Evolutionary conservation across 2,329 filamentous ascomycete genomes (phyloP).

Genomic region (Paraconiothyrium sp.): DNA sequence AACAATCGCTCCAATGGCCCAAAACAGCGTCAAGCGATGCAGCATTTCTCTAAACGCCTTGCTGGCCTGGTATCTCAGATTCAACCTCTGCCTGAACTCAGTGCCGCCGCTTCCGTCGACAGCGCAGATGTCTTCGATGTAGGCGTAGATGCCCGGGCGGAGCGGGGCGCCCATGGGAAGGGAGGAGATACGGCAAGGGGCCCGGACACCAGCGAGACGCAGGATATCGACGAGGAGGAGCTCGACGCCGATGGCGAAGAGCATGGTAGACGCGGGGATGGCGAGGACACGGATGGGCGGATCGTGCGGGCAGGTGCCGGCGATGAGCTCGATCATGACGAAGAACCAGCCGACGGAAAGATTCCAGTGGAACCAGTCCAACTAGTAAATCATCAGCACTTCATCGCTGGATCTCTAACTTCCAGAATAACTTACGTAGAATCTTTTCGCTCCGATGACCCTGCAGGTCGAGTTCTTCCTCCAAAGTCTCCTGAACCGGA

Average conservation of each 20-base stretch:
- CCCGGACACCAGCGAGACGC: slow-evolving; percentile 56
- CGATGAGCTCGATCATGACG: slow-evolving; percentile 66
- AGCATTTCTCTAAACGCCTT: slow-evolving; percentile 64
- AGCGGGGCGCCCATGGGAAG: slow-evolving; percentile 61
- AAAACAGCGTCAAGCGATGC: slow-evolving; percentile 62
- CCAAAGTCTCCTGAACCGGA: slow-evolving; percentile 60
- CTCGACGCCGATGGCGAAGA: slow-evolving; percentile 62
- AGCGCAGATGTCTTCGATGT: slow-evolving; percentile 64
- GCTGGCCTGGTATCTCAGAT: slow-evolving; percentile 62
- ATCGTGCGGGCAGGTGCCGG: slow-evolving; percentile 58
- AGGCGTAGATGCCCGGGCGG: slow-evolving; percentile 63
- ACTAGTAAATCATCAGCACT: slow-evolving; percentile 41
- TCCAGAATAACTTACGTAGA: slow-evolving; percentile 42
- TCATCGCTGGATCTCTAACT: no score
- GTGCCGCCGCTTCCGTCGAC: slow-evolving; percentile 64
- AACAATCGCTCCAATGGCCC: slow-evolving; percentile 58
- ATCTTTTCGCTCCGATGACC: slow-evolving; percentile 58
- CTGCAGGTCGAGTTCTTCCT: slow-evolving; percentile 63
- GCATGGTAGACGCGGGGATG: slow-evolving; percentile 62
- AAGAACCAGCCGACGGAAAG: slow-evolving; percentile 64
- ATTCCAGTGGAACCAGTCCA: slow-evolving; percentile 69
- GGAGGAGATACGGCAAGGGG: slow-evolving; percentile 63
- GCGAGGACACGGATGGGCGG: slow-evolving; percentile 63
- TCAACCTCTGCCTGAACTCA: slow-evolving; percentile 61
- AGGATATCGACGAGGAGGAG: slow-evolving; percentile 61